Conservation (phyloP, 2,329 filamentous ascomycete genomes). For the Diaporthe sp. region DNA sequence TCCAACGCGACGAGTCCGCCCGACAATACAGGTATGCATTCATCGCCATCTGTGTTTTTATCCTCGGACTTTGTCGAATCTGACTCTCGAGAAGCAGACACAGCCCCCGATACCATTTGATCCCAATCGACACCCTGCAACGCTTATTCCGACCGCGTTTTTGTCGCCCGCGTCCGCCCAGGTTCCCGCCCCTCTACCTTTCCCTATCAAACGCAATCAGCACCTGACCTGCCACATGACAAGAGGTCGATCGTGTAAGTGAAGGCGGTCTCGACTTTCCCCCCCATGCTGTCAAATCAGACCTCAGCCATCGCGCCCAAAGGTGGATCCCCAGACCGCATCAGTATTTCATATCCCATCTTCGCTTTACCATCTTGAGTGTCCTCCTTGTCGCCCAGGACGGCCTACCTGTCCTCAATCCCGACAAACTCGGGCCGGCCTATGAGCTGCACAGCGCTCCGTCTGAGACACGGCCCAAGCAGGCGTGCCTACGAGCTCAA, state of each 20-base stretch:
- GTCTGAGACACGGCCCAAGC: neutral
- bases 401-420: neutral
- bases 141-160: constrained; percentile 31
- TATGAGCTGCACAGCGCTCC: neutral
- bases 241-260: constrained; percentile 31
- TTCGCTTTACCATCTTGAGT: neutral
- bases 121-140: neutral
- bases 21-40: constrained; percentile 34
- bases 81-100: constrained; percentile 22
- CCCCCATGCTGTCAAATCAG: constrained; percentile 25
- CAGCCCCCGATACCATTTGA: neutral
- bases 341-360: constrained; percentile 11
- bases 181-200: neutral
- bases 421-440: neutral
- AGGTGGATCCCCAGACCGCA: constrained; percentile 23
- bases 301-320: neutral
- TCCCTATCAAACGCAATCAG: constrained; percentile 31
- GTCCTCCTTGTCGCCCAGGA: neutral
- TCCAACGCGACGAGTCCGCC: constrained; percentile 17
- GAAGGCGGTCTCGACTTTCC: constrained; percentile 14
- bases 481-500: neutral
- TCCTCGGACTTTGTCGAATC: constrained; percentile 33
- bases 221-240: constrained; percentile 36
- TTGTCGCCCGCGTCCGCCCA: constrained; percentile 26
- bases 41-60: constrained; percentile 24